Evolutionary conservation across 75 land plant species (phyloP), one percentile per base, ranked within the genome.

Genomic region (Adiantum capillusveneris): DNA sequence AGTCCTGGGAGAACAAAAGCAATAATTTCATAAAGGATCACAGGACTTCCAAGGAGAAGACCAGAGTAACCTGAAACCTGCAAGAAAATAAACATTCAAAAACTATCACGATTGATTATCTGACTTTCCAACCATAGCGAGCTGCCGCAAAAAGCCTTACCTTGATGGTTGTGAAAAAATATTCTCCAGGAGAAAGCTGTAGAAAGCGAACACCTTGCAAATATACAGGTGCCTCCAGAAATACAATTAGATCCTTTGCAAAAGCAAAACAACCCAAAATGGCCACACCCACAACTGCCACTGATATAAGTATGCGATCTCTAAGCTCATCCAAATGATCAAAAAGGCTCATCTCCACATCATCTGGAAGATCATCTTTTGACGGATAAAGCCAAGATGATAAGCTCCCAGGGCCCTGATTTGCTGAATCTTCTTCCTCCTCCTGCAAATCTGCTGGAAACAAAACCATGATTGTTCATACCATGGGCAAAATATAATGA

Each of bases 11-110:
- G 71, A 48, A 95, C 86, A 73, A 95, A 90, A 29, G 97, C 92
- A 49, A 95, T 95, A n/a, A 95, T 84, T 65, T 95, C 99, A 59
- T 95, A 95, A n/a, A 95, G 75, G 48, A 95, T 90, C 7, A 95
- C 60, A 21, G 97, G 99, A 70, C 97, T 87, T 24, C 91, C 99
- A 11, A 95, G 56, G 16, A 95, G 84, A 57, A 95, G 82, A 11
- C 99, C 99, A 64, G 81, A 78, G 58, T 95, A 95, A 48, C 99
- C 99, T 54, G 99, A 95, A 22, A 95, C 99, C 99, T 95, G 84
- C n/a, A n/a, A n/a, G 59, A 71, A 25, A 24, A 57, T 18, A 53
- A 48, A 5, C 51, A 48, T 12, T 9, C n/a, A n/a, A n/a, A n/a
- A n/a, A n/a, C n/a, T n/a, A n/a, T n/a, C n/a, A n/a, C n/a, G n/a